These are phyloP conservation scores for Pyrenochaeta sp. DNA, from an alignment of 2,329 filamentous ascomycete species.

Conservation along the genomic window DNA sequence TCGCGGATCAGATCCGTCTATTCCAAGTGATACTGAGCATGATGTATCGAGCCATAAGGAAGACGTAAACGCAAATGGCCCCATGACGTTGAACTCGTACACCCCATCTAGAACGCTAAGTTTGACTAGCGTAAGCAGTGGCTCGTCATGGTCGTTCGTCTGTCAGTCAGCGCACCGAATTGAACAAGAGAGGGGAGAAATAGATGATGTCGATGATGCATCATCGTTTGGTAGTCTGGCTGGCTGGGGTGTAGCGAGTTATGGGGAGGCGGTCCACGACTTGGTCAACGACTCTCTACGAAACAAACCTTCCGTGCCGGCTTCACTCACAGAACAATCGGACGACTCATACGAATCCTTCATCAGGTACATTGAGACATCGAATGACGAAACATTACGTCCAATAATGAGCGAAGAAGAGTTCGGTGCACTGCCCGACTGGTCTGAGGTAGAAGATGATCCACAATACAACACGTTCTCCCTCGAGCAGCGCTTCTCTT, in stretches of 20 bases:
- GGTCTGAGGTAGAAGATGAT: conserved; percentile 8
- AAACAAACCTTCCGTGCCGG: background rate
- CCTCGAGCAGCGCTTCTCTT: background rate
- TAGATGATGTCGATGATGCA: background rate
- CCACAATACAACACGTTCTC: conserved; percentile 2
- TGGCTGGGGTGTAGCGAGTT: background rate
- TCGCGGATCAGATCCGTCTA: background rate
- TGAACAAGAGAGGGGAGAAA: background rate
- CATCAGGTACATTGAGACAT: conserved; percentile 2
- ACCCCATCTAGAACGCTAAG: background rate
- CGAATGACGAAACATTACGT: background rate
- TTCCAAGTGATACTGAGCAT: background rate
- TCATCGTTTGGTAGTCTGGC: background rate
- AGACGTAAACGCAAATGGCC: background rate
- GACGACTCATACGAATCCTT: conserved; percentile 3
- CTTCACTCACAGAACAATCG: conserved; percentile 2
- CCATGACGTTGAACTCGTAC: background rate
- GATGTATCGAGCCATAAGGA: background rate
- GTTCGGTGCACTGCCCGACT: conserved; percentile 5
- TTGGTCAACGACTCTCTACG: background rate
- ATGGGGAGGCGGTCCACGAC: background rate
- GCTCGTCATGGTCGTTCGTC: background rate
- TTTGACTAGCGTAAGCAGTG: background rate
- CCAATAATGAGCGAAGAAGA: conserved; percentile 1
- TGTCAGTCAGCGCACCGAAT: background rate